phyloP scores from a whole-genome alignment of 2,329 filamentous ascomycete species.

The Phyllosticta ampelicida region DNA sequence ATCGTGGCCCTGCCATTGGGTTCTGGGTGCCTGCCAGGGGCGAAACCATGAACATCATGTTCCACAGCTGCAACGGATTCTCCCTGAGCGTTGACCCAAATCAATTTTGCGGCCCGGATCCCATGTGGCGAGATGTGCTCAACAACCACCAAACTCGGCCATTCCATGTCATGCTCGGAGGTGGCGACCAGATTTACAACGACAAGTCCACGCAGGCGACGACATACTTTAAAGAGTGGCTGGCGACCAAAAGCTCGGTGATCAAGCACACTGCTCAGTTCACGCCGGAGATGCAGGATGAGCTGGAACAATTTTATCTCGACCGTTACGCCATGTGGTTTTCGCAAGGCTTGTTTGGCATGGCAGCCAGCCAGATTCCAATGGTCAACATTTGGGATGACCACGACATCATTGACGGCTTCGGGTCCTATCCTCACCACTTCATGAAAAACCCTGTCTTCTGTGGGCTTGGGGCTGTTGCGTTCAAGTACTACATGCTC shows the following conservation, averaged over 20 bases:
- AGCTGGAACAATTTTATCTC: constrained; percentile 81
- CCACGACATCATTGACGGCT: constrained; percentile 62
- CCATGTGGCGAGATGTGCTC: constrained; percentile 90
- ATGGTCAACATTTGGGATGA: constrained; percentile 99
- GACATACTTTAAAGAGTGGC: constrained; percentile 70
- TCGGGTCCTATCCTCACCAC: constrained; percentile 80
- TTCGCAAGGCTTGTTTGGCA: constrained; percentile 84
- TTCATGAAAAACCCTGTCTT: constrained; percentile 91
- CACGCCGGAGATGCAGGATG: constrained; percentile 69
- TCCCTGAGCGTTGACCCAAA: constrained; percentile 67
- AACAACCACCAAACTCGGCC: constrained; percentile 85
- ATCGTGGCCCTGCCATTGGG: constrained; percentile 72
- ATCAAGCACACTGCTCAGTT: constrained; percentile 74
- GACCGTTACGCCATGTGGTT: constrained; percentile 91
- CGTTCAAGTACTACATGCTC: constrained; percentile 97
- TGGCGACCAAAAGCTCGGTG: constrained; percentile 64
- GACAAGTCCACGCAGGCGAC: constrained; percentile 71
- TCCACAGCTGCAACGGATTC: constrained; percentile 96
- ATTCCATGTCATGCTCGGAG: constrained; percentile 97
- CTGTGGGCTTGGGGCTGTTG: constrained; percentile 75
- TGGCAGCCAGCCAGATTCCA: constrained; percentile 87
- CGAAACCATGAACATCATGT: constrained; percentile 97
- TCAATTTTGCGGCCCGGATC: constrained; percentile 82
- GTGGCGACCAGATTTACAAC: constrained; percentile 95
- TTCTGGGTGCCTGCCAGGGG: constrained; percentile 89